phyloP scores from a whole-genome alignment of 306 rosid species.

The Cucurbita argyrosperma region DNA sequence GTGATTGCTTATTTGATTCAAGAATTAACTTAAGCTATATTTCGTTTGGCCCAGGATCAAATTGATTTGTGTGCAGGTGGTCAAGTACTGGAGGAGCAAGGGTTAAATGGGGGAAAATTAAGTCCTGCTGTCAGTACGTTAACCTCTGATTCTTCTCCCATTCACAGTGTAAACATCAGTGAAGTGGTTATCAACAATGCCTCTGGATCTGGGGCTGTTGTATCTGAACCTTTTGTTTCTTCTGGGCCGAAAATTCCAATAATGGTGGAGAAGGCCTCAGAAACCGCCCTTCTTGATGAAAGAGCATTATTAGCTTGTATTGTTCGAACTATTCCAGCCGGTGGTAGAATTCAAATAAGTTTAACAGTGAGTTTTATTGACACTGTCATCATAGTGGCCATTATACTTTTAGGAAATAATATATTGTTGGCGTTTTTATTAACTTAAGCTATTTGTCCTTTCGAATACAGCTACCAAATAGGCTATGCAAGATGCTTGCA shows the following conservation, averaged over 20 bases:
- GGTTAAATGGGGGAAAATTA: slow-evolving; percentile 30
- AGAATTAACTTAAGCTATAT: slow-evolving; percentile 4
- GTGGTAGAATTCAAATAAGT: slow-evolving; percentile 76
- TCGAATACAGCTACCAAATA: slow-evolving; percentile 64
- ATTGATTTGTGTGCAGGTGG: slow-evolving; percentile 21
- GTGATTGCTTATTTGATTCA: background rate
- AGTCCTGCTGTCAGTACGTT: slow-evolving; percentile 33
- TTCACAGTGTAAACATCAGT: slow-evolving; percentile 30
- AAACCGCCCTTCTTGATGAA: slow-evolving; percentile 62
- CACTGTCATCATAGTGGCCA: background rate
- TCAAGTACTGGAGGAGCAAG: slow-evolving; percentile 34
- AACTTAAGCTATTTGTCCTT: background rate
- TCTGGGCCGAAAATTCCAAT: slow-evolving; percentile 23
- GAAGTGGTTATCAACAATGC: slow-evolving; percentile 26
- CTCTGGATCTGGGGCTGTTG: slow-evolving; percentile 30
- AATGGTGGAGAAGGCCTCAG: slow-evolving; percentile 29
- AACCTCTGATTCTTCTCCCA: slow-evolving; percentile 20
- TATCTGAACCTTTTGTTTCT: slow-evolving; percentile 41
- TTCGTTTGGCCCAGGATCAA: slow-evolving; percentile 32
- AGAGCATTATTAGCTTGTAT: slow-evolving; percentile 71
- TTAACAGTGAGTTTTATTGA: slow-evolving; percentile 41
- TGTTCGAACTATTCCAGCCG: slow-evolving; percentile 94
- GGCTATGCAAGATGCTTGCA: slow-evolving; percentile 96
- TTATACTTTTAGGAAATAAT: background rate
- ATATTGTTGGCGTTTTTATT: background rate